Base-by-base conservation (phyloP, 1,284 basidiomycete genomes). In the Trichosporon sp. region DNA sequence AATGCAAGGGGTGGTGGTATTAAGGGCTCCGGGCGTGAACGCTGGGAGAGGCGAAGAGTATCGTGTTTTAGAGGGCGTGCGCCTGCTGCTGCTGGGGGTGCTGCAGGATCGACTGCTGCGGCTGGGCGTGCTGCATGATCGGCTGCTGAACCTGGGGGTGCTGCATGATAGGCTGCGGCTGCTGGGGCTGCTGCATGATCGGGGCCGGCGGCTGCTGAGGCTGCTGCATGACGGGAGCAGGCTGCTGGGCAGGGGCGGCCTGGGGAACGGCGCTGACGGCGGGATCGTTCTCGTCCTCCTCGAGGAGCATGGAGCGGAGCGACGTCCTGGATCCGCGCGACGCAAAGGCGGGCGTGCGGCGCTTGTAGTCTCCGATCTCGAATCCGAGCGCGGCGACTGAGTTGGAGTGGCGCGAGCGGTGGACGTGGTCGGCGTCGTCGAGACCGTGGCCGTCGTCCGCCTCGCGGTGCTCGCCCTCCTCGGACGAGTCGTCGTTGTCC, bases 301-400 rank as follows among this genome's bases (percentile, higher is more conserved):
- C 56, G 4, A 15, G 27, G 15, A 60, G 29, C 27, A 60, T 5
- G 15, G 56, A 60, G 56, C 56, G 56, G 56, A 60, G 56, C 21
- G 21, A 25, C 15, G 27, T 29, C 56, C 56, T 60, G 9, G 29
- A 32, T 18, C 56, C 56, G 56, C 56, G 56, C 56, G 56, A 60
- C 15, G 56, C 29, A 18, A 60, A 60, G 2, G 56, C 56, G 18
- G 27, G 31, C 34, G 7, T 12, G 7, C 64, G 34, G 25, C 15
- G 29, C 25, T 35, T 51, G 69, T 67, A 67, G 44, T 65, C 58
- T 56, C 35, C n/a, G 35, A 67, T 21, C 21, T 69, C 70, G 29
- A 72, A 72, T 23, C 70, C 70, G 64, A 72, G 70, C 4, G 66
- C 63, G 3, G 70, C 68, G 25, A 42, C 35, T 2, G 64, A 60